Conservation (phyloP, 176 grass and related monocot genomes). For the Aegilops tauschii region DNA sequence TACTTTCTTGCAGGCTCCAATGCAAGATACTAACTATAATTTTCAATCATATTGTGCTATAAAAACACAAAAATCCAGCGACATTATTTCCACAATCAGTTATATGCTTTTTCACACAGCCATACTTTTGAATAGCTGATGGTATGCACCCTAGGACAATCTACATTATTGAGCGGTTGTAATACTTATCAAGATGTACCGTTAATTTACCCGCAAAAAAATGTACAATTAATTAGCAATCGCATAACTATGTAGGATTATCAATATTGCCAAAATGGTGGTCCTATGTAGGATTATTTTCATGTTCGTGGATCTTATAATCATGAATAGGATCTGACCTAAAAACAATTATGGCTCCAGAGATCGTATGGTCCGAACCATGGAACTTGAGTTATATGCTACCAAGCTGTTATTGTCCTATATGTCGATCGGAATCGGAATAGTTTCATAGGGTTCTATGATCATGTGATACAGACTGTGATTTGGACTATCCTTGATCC, state of each 20-base stretch:
- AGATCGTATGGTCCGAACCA: not conserved
- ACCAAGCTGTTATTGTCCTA: not conserved
- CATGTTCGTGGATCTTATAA: not conserved
- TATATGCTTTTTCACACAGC: not conserved
- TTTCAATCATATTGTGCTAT: not conserved
- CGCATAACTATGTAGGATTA: not conserved
- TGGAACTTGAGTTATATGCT: not conserved
- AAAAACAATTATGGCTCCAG: not conserved
- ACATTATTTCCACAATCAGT: not conserved
- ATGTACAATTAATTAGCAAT: not conserved
- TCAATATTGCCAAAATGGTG: not conserved
- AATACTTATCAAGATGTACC: not conserved
- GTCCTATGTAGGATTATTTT: not conserved
- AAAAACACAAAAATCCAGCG: not conserved
- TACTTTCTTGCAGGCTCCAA: not conserved
- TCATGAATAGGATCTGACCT: not conserved
- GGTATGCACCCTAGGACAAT: slow-evolving; percentile 2
- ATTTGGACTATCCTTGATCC: not conserved
- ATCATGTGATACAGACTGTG: not conserved
- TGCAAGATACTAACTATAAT: not conserved
- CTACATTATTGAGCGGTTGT: not conserved
- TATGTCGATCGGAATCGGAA: not conserved
- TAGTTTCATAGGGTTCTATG: not conserved
- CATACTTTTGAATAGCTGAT: not conserved
- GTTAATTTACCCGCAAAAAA: not conserved